These are phyloP conservation scores for Pythium rhizo-oryzae DNA, from an alignment of 352 stramenopile species.

Conservation along the genomic window DNA sequence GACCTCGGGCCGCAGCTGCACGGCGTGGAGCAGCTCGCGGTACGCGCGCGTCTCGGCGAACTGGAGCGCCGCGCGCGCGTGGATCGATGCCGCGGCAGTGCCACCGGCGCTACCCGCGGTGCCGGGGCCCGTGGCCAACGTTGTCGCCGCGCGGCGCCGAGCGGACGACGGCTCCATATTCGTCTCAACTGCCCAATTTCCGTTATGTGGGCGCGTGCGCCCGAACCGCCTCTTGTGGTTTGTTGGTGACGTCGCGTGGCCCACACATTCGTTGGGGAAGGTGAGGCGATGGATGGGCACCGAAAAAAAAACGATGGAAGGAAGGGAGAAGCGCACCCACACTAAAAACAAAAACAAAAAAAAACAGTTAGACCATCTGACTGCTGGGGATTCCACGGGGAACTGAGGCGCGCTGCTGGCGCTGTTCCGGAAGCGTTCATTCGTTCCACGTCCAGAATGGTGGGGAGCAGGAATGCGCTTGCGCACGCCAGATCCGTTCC, in stretches of 20 bases:
- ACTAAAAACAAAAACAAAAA: background rate
- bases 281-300: background rate
- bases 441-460: background rate
- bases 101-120: background rate
- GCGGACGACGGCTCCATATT: conserved; percentile 18
- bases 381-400: background rate
- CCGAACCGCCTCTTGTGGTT: no score
- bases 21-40: conserved; percentile 24
- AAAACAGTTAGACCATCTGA: background rate
- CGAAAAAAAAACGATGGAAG: conserved; percentile 7
- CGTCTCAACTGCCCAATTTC: background rate
- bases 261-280: background rate
- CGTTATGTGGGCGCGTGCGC: background rate
- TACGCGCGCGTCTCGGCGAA: conserved; percentile 30
- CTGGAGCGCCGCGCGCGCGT: conserved; percentile 18
- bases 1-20: conserved; percentile 27
- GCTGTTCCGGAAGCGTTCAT: conserved; percentile 10
- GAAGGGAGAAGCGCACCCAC: background rate
- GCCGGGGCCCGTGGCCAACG: no score
- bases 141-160: background rate
- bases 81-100: conserved; percentile 2
- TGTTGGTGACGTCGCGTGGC: background rate
- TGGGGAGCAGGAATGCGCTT: background rate
- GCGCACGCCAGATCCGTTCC: conserved; percentile 20
- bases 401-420: background rate